Base-by-base conservation (phyloP, 177 flowering plant genomes). In the Vitis hybrid region DNA sequence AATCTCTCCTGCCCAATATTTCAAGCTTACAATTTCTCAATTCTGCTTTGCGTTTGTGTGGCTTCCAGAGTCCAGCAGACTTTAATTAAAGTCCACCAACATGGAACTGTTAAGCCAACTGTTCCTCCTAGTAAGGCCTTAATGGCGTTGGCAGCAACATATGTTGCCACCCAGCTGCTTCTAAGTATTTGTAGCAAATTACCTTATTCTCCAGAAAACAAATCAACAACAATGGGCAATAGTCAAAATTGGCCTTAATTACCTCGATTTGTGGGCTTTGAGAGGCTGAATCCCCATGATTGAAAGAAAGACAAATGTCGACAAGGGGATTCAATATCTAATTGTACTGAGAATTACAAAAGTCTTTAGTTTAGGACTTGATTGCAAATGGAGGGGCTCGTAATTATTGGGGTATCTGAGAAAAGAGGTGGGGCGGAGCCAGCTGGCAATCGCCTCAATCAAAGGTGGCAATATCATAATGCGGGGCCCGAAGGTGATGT, bases 371-470 rank as follows among this genome's bases (percentile, higher is more conserved):
- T 59, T 11, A 21, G 15, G 14, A 46, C 24, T 14, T 24, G 66
- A 32, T 65, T 30, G 30, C 18, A 27, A 67, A 7, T 19, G 18
- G 18, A 57, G 59, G 64, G 55, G 62, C 50, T 18, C 0, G 4
- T 1, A 59, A 21, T 52, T 21, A 24, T 21, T 9, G 18, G 56
- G 30, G 40, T 4, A 51, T 68, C 48, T 58, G 62, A n/a, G 10
- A 54, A 6, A 46, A 24, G 17, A 12, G 46, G 21, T 49, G 57
- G 67, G 56, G 64, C 21, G 40, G 50, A 59, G 75, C 72, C 67
- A 76, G 69, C 73, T 72, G 79, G 79, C 75, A 72, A 64, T 56
- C 66, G 57, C 46, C 65, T 67, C 65, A 68, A 10, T 17, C 13
- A 68, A 49, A 71, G 73, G 74, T 66, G 71, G 74, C 67, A 70